Base-by-base conservation (phyloP, 495 filamentous ascomycete genomes). In the Penicillium diatomitis region DNA sequence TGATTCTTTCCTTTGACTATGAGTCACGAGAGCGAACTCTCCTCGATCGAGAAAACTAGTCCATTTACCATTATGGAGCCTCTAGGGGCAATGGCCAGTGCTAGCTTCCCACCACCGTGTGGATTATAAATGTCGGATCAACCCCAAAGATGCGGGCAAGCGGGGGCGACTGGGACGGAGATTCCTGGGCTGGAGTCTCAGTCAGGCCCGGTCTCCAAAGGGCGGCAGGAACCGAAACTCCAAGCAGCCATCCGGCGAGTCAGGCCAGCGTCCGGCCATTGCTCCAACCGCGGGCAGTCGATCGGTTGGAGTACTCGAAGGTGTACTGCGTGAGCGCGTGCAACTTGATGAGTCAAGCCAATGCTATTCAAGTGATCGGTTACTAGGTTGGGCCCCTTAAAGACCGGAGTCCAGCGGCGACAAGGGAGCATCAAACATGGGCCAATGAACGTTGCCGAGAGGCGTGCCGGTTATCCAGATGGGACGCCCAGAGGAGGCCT, bases 91-190 rank as follows among this genome's bases (percentile, higher is more conserved):
- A 20, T 20, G 20, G 20, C 20, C 20, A 20, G 20, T 20, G 20
- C 20, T 20, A 20, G 20, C 20, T 20, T 20, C 20, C 20, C 20
- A 20, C 20, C 32, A 38, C 39, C 9, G 6, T 34, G 20, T 10
- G 34, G 56, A 60, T 60, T 56, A 56, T 50, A 56, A 60, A 60
- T 60, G 49, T 51, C 46, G 48, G 53, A 50, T 49, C 51, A 40
- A 48, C 36, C 43, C 35, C 41, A 46, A 20, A 46, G 44, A 37
- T 12, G 32, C 48, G 7, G 28, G 31, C n/a, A 46, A 48, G 46
- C 52, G 54, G 58, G 54, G 20, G 20, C 1, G 20, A 20, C 20
- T 20, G n/a, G n/a, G n/a, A n/a, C n/a, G n/a, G n/a, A n/a, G n/a
- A n/a, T n/a, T n/a, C n/a, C 20, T 20, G 20, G 20, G 20, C 20